These are phyloP conservation scores for Lachnellula occidentalis DNA, from an alignment of 2,329 filamentous ascomycete species.

Conservation along the genomic window DNA sequence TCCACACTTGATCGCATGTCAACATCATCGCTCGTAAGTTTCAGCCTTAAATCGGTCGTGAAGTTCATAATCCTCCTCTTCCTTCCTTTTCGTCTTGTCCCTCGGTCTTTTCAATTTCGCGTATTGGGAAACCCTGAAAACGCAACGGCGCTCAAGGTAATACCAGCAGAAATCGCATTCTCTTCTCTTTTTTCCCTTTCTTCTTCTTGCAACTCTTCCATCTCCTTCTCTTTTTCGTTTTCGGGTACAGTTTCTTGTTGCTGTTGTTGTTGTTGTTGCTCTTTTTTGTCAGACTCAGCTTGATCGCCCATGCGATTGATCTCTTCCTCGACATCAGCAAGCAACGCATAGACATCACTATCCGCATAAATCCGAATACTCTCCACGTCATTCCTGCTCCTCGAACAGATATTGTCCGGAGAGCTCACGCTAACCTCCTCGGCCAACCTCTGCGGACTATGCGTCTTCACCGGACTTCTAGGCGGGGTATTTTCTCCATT, in stretches of 20 bases:
- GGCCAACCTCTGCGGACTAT: slow-evolving; percentile 20
- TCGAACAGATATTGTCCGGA: slow-evolving; percentile 13
- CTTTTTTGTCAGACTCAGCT: background rate
- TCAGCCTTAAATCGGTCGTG: background rate
- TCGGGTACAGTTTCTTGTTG: background rate
- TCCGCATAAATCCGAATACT: slow-evolving; percentile 66
- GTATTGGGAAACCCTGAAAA: slow-evolving; percentile 11
- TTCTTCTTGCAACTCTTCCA: background rate
- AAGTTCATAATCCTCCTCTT: background rate
- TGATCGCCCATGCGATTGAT: slow-evolving; percentile 40
- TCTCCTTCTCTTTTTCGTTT: slow-evolving; percentile 1
- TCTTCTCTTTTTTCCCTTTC: slow-evolving; percentile 5
- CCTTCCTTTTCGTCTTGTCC: background rate
- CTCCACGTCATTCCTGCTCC: slow-evolving; percentile 44
- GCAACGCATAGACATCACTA: slow-evolving; percentile 59
- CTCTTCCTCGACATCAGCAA: slow-evolving; percentile 61
- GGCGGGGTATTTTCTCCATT: slow-evolving; percentile 40
- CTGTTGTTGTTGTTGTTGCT: background rate
- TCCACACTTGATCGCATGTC: background rate
- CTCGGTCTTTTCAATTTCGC: background rate
- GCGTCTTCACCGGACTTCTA: slow-evolving; percentile 46
- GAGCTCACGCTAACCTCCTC: slow-evolving; percentile 19
- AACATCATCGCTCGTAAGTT: background rate
- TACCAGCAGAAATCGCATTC: slow-evolving; percentile 4
- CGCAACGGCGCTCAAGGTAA: slow-evolving; percentile 11